Percentiles rank a stretch among this genome's conserved stretches.
phyloP scores from a whole-genome alignment of 2,329 filamentous ascomycete genomes.

The Immersiporthe knoxdaviesiana region DNA sequence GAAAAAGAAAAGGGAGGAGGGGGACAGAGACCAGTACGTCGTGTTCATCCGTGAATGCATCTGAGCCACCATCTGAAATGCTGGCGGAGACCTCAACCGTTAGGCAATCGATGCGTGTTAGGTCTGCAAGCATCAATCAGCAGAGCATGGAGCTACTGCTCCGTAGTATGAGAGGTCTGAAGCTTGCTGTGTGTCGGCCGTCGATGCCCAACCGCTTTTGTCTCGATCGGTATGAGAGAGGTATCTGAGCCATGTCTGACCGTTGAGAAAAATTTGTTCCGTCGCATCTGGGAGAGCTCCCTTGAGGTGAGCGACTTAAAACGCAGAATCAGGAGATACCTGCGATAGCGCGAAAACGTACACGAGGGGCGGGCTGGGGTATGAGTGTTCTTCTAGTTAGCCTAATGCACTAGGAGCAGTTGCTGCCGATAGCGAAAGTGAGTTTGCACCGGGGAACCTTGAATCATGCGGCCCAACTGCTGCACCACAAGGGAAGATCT shows the following conservation, averaged over 20 bases:
- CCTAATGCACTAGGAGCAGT: constrained; percentile 15
- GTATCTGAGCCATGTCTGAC: constrained; percentile 29
- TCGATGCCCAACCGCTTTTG: constrained; percentile 33
- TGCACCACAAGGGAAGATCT: constrained; percentile 29
- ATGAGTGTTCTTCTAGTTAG: constrained; percentile 13
- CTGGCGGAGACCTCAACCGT: background rate
- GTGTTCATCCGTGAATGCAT: background rate
- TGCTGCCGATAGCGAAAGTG: constrained; percentile 34
- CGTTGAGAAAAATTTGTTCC: constrained; percentile 31
- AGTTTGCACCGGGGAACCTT: constrained; percentile 39
- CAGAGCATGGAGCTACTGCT: background rate
- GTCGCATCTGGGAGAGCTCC: background rate
- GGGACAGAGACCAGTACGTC: background rate
- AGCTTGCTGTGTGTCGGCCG: constrained; percentile 10
- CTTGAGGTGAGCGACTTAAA: background rate
- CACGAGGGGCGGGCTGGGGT: constrained; percentile 30
- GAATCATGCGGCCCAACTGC: constrained; percentile 45
- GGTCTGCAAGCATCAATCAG: background rate
- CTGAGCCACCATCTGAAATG: background rate
- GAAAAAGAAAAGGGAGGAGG: background rate
- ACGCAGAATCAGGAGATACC: constrained; percentile 20
- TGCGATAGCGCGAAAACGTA: constrained; percentile 13
- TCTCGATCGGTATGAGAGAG: constrained; percentile 23
- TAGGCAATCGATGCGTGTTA: background rate
- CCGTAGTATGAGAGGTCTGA: background rate